Conservation (phyloP, 1,284 basidiomycete species). For the Cryptococcus maquisensis region DNA sequence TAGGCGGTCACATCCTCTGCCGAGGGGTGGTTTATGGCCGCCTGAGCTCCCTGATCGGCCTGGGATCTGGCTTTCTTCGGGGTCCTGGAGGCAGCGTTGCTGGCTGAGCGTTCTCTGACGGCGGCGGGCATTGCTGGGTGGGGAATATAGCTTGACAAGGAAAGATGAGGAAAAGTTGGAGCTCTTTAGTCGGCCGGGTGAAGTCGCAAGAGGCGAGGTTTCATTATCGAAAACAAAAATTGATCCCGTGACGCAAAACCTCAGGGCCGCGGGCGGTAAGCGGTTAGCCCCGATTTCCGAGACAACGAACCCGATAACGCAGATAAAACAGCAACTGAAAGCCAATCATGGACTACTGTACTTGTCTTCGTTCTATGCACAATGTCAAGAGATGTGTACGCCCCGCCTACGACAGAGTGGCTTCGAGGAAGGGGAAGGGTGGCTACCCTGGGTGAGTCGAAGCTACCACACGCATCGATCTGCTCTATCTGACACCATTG, state of each 20-base stretch:
- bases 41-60: constrained; percentile 5
- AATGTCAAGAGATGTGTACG: background rate
- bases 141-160: background rate
- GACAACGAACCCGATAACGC: background rate
- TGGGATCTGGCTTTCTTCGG: constrained; percentile 27
- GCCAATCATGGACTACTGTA: no score
- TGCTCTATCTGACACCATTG: background rate
- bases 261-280: background rate
- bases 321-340: background rate
- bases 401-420: background rate
- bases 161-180: background rate
- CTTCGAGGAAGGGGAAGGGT: constrained; percentile 19
- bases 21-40: constrained; percentile 28
- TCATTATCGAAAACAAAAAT: background rate
- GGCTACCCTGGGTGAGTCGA: constrained; percentile 20
- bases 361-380: background rate
- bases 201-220: background rate
- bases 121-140: constrained; percentile 24
- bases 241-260: background rate
- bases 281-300: background rate
- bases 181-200: background rate
- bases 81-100: constrained; percentile 7
- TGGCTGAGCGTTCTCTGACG: constrained; percentile 23
- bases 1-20: constrained; percentile 18
- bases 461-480: background rate